These are phyloP conservation scores for Cladosporium sp. DNA, from an alignment of 2,329 filamentous ascomycete species.

Conservation along the genomic window DNA sequence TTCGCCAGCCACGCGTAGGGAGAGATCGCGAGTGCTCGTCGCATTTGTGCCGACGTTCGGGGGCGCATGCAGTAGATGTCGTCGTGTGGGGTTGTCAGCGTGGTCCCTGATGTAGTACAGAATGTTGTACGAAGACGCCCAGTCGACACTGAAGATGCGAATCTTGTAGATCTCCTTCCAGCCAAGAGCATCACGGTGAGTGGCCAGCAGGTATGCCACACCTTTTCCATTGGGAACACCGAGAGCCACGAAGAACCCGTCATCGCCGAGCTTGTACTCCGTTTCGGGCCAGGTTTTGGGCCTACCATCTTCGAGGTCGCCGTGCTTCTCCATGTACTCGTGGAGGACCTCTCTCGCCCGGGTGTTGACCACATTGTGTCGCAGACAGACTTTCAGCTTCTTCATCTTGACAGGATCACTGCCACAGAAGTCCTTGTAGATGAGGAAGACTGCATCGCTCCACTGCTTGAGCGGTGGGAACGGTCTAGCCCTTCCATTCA, in stretches of 20 bases:
- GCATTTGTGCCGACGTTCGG: background rate
- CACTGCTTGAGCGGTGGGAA: conserved; percentile 15
- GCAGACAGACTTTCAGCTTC: conserved; percentile 7
- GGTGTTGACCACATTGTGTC: conserved; percentile 5
- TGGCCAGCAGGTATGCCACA: conserved; percentile 16
- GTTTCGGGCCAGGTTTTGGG: conserved; percentile 14
- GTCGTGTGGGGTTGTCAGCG: background rate
- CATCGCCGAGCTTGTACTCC: conserved; percentile 11
- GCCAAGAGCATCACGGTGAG: conserved; percentile 7
- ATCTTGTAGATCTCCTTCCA: conserved; percentile 18
- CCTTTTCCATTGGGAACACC: conserved; percentile 16
- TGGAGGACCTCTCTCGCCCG: background rate
- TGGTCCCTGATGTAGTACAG: conserved; percentile 19
- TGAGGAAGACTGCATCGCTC: conserved; percentile 16
- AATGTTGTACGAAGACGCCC: conserved; percentile 6
- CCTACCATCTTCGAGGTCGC: background rate
- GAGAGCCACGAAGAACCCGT: conserved; percentile 12
- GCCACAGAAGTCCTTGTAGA: conserved; percentile 11
- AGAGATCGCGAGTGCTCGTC: background rate
- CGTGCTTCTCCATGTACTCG: conserved; percentile 6
- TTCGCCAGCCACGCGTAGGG: background rate
- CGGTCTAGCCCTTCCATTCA: background rate
- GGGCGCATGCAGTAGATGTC: background rate
- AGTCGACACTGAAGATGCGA: conserved; percentile 16
- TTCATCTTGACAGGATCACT: conserved; percentile 7